Conservation (phyloP, 345 rosid genomes). For the Psidium friedrichsthalianum region DNA sequence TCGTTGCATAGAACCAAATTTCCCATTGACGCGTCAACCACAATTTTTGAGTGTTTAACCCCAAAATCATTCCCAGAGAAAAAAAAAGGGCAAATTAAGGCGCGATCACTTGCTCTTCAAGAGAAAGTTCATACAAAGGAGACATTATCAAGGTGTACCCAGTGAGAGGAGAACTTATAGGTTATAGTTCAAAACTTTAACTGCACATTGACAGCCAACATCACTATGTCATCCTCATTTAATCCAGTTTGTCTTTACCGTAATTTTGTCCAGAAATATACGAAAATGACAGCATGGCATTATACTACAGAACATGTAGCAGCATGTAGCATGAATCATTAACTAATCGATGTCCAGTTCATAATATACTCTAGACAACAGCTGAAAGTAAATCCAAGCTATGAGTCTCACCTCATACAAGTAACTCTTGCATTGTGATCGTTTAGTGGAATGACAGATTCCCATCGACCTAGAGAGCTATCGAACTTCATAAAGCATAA, state of each 20-base stretch:
- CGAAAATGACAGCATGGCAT: background rate
- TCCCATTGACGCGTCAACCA: background rate
- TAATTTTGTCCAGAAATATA: background rate
- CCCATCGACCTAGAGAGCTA: constrained; percentile 5
- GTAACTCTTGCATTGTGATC: constrained; percentile 61
- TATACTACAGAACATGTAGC: background rate
- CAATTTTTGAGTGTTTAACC: background rate
- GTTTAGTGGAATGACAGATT: background rate
- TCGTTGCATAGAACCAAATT: background rate
- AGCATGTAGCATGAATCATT: background rate
- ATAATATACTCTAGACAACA: background rate
- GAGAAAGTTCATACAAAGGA: background rate
- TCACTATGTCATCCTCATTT: background rate
- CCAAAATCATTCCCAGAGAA: background rate
- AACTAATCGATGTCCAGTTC: background rate
- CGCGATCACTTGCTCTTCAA: background rate
- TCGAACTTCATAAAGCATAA: constrained; percentile 12
- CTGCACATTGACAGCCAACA: background rate
- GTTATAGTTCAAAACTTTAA: background rate
- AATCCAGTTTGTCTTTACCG: background rate
- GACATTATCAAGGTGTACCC: background rate
- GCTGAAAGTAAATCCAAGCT: background rate
- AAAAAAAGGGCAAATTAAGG: background rate
- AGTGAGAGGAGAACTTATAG: background rate
- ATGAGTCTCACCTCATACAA: constrained; percentile 42